A percentile compares a stretch with the other conserved stretches of the same genome.
Evolutionary conservation across 1,284 basidiomycete species (phyloP).

Genomic region (Cryptococcus depauperatus): DNA sequence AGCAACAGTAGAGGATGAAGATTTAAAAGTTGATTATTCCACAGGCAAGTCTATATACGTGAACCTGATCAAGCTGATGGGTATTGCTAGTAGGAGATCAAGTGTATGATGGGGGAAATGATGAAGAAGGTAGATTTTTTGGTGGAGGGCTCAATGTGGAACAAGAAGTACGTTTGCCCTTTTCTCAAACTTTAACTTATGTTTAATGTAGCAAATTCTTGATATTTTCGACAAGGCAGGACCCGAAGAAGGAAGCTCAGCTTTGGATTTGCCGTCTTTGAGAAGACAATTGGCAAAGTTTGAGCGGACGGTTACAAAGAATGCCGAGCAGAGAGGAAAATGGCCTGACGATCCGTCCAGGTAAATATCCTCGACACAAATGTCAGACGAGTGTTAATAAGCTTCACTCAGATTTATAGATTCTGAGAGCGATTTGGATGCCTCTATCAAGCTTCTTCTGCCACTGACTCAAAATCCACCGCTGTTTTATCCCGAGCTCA

Average conservation of each 20-base stretch:
- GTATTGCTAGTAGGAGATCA: conserved; percentile 7
- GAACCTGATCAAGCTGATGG: background rate
- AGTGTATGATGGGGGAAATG: conserved; percentile 44
- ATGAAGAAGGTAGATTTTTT: conserved; percentile 86
- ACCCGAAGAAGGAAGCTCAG: conserved; percentile 49
- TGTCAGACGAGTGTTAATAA: background rate
- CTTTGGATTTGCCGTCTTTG: conserved; percentile 52
- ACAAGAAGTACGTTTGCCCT: conserved; percentile 69
- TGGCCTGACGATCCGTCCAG: conserved; percentile 82
- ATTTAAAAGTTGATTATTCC: conserved; percentile 51
- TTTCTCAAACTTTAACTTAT: background rate
- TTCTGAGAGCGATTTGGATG: conserved; percentile 90
- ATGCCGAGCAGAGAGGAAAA: conserved; percentile 88
- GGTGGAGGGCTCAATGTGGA: conserved; percentile 81
- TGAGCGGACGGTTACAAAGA: conserved; percentile 82
- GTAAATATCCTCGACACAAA: conserved; percentile 46
- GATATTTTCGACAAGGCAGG: conserved; percentile 69
- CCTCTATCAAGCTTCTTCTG: conserved; percentile 72
- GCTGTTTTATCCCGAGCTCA: conserved; percentile 80
- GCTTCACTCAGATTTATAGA: conserved; percentile 77
- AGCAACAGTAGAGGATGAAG: conserved; percentile 51
- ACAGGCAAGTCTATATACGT: conserved; percentile 29
- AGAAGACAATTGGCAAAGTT: conserved; percentile 70
- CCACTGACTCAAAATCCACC: conserved; percentile 81
- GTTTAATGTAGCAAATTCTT: conserved; percentile 41